Percentiles rank a stretch among this genome's conserved stretches.
Conservation (phyloP, 768 basidiomycete genomes). For the Clitopilus passeckerianus region DNA sequence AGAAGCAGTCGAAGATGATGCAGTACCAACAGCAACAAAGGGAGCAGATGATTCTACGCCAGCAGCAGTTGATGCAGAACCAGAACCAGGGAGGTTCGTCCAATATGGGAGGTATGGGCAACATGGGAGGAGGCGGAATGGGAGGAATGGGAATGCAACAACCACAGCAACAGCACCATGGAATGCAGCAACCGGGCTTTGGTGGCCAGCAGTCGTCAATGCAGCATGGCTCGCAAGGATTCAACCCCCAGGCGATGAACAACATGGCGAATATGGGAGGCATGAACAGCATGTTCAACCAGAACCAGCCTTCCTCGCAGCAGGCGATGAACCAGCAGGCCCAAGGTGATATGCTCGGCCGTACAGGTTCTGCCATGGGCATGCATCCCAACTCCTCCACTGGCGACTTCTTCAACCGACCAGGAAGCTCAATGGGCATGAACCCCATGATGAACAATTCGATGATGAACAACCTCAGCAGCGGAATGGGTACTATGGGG, state of each 20-base stretch:
- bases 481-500: neutral
- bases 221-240: neutral
- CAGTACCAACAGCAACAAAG: slow-evolving; percentile 12
- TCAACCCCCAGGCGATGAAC: neutral
- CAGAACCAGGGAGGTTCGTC: slow-evolving; percentile 4
- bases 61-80: slow-evolving; percentile 6
- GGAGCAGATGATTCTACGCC: slow-evolving; percentile 12
- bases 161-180: neutral
- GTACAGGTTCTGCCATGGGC: neutral
- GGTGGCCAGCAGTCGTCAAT: neutral
- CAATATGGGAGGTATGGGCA: neutral
- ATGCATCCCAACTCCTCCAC: neutral
- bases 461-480: neutral
- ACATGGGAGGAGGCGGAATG: slow-evolving; percentile 3
- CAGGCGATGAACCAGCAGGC: neutral
- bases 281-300: neutral
- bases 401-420: neutral
- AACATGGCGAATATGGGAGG: slow-evolving; percentile 1
- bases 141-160: slow-evolving; percentile 1
- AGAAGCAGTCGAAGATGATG: slow-evolving; percentile 17
- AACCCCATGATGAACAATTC: neutral
- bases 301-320: neutral
- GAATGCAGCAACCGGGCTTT: slow-evolving; percentile 1
- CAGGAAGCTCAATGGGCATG: slow-evolving; percentile 1
- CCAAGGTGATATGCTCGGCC: neutral